phyloP scores from a whole-genome alignment of 768 basidiomycete species.

The Lactifluus subvellereus region DNA sequence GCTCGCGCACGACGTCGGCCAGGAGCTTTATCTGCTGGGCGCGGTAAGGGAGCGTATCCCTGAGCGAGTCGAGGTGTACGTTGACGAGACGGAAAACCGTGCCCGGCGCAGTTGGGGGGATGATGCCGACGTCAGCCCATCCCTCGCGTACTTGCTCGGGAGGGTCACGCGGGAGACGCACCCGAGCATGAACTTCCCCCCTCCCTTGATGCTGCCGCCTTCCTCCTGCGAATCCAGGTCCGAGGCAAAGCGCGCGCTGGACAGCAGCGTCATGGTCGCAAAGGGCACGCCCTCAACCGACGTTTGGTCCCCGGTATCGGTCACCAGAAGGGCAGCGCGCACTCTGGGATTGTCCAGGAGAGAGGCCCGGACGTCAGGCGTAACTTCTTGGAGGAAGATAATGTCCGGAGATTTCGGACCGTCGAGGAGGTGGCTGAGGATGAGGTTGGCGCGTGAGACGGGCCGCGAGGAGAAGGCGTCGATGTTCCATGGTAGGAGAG shows the following conservation, averaged over 20 bases:
- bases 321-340: neutral
- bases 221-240: neutral
- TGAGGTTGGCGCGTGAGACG: constrained; percentile 27
- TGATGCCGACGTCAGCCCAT: constrained; percentile 36
- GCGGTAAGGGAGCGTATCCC: constrained; percentile 20
- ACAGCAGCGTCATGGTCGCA: constrained; percentile 15
- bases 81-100: constrained; percentile 34
- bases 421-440: constrained; percentile 19
- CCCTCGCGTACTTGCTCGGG: constrained; percentile 29
- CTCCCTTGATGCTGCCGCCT: neutral
- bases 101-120: constrained; percentile 26
- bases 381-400: neutral
- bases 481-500: no score
- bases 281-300: neutral
- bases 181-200: neutral
- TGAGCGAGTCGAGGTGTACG: constrained; percentile 36
- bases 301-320: constrained; percentile 1
- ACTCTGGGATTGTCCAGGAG: neutral
- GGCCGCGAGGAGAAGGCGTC: no score
- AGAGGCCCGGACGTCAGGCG: neutral
- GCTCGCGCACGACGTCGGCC: constrained; percentile 36
- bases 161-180: neutral
- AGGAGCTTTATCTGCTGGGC: constrained; percentile 30
- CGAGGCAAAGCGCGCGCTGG: neutral
- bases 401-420: neutral